phyloP scores from a whole-genome alignment of 106 monocot genomes.

The Agapanthus africanus region DNA sequence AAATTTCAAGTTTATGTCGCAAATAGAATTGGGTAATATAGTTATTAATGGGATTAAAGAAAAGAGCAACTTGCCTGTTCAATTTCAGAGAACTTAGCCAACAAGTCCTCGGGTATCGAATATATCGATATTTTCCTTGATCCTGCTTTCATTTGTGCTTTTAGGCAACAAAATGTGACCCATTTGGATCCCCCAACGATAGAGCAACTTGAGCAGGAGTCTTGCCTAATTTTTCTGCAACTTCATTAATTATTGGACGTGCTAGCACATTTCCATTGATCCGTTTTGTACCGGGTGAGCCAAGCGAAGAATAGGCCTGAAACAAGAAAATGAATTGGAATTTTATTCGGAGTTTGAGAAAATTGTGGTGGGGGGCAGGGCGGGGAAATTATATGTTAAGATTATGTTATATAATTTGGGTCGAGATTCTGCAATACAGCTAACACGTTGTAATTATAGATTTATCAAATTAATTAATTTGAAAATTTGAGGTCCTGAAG shows the following conservation, averaged over 20 bases:
- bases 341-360: conserved; percentile 7
- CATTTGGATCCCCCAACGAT: conserved; percentile 69
- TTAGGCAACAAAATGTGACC: conserved; percentile 73
- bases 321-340: background rate
- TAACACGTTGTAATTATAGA: too few species aligned
- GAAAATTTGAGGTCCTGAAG: too few species aligned
- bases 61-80: conserved; percentile 30
- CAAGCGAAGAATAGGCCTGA: conserved; percentile 72
- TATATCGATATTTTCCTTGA: conserved; percentile 56
- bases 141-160: conserved; percentile 52
- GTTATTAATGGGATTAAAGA: background rate
- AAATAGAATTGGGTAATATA: too few species aligned
- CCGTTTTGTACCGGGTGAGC: conserved; percentile 52
- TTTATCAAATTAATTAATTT: too few species aligned
- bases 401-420: too few species aligned
- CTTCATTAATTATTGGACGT: conserved; percentile 23
- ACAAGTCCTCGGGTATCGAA: conserved; percentile 55
- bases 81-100: conserved; percentile 42
- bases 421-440: too few species aligned
- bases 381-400: too few species aligned
- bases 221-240: conserved; percentile 54
- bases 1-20: too few species aligned
- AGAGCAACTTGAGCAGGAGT: conserved; percentile 66
- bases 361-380: too few species aligned
- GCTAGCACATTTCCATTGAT: conserved; percentile 38